Percentiles rank a stretch among this genome's conserved stretches.
These are phyloP conservation scores for Yarrowia porcina DNA, from an alignment of 805 yeast genomes.

Conservation along the genomic window DNA sequence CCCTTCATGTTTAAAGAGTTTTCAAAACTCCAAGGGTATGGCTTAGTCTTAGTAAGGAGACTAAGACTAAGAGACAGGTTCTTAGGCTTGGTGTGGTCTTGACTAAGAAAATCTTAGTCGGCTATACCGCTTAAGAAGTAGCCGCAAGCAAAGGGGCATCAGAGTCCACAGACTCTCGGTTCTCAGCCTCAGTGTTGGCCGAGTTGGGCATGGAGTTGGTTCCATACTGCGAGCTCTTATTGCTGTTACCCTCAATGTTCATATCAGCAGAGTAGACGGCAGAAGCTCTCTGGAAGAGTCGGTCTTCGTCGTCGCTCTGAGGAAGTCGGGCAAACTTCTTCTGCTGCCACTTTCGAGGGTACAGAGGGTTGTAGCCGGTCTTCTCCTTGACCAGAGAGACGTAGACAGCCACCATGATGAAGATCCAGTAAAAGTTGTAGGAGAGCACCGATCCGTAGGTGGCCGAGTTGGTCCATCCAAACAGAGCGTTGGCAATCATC, in stretches of 20 bases:
- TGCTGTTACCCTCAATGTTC: constrained; percentile 3
- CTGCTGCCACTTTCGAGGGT: constrained; percentile 26
- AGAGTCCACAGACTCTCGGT: neutral
- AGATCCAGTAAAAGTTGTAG: constrained; percentile 86
- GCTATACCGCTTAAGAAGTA: neutral
- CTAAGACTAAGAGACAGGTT: no score
- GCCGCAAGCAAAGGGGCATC: constrained; percentile 11
- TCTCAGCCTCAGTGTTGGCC: constrained; percentile 13
- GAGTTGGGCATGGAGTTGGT: neutral
- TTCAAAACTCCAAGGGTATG: no score
- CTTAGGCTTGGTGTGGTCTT: no score
- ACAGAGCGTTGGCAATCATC: constrained; percentile 91
- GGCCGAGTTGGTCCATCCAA: constrained; percentile 98
- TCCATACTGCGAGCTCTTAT: constrained; percentile 19
- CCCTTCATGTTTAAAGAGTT: no score
- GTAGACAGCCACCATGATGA: constrained; percentile 51
- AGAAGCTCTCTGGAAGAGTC: constrained; percentile 24
- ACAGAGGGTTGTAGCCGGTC: constrained; percentile 44
- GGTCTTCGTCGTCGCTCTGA: constrained; percentile 18
- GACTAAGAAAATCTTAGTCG: no score
- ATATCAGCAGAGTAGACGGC: constrained; percentile 7
- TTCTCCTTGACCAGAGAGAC: constrained; percentile 81
- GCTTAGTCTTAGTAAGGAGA: no score
- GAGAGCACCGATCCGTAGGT: constrained; percentile 87
- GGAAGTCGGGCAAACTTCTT: constrained; percentile 10